Percentiles rank a stretch among this genome's conserved stretches.
These are phyloP conservation scores for Diaporthe eres DNA, from an alignment of 2,329 filamentous ascomycete species.

Conservation along the genomic window DNA sequence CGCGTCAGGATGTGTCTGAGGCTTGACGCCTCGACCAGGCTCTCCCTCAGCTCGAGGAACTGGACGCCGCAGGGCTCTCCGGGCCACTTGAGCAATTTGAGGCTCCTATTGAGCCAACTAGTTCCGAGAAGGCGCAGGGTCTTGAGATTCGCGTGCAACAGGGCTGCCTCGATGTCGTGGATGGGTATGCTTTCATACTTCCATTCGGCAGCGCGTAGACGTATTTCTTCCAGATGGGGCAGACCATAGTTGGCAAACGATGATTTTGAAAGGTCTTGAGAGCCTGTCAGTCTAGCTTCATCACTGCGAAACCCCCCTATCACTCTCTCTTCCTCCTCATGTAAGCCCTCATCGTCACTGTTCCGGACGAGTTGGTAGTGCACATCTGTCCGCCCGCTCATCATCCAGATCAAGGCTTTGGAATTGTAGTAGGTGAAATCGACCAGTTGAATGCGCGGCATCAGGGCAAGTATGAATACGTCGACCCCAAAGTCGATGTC, in stretches of 20 bases:
- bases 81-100: not conserved
- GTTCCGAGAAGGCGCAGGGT: not conserved
- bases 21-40: not conserved
- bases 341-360: not conserved
- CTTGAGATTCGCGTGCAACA: not conserved
- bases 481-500: not conserved
- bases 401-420: not conserved
- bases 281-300: accelerated
- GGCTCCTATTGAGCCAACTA: not conserved
- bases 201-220: not conserved
- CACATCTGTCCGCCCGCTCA: not conserved
- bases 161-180: not conserved
- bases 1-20: not conserved
- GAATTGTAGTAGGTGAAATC: not conserved
- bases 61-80: not conserved
- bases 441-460: not conserved
- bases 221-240: not conserved
- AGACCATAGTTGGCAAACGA: not conserved
- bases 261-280: not conserved
- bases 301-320: not conserved
- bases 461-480: not conserved
- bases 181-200: not conserved
- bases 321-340: not conserved
- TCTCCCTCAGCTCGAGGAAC: not conserved
- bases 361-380: not conserved